Evolutionary conservation across 73 alveolate species (phyloP).

Genomic region (Tetrahymena elliotti): DNA sequence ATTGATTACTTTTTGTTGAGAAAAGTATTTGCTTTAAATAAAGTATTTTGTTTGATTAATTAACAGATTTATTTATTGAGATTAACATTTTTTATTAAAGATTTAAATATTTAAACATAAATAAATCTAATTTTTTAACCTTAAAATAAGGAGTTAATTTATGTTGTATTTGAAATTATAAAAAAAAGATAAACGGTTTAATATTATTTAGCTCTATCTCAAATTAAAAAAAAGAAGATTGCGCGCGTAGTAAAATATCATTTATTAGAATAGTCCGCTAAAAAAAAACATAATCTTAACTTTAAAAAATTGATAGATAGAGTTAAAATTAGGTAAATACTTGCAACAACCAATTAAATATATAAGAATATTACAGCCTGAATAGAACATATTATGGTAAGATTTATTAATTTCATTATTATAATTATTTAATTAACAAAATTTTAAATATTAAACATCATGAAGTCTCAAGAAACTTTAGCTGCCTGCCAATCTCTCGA

Average conservation of each 20-base stretch:
- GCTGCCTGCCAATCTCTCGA: not conserved
- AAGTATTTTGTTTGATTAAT: not conserved
- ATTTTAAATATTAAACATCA: not conserved
- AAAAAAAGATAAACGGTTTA: not conserved
- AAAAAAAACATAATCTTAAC: not conserved
- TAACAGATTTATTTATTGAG: not conserved
- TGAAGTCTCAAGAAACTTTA: not conserved
- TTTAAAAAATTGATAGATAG: not conserved
- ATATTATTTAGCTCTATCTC: not conserved
- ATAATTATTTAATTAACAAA: not conserved
- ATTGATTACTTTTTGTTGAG: too few relatives aligned
- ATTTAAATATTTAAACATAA: not conserved
- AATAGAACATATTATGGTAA: not conserved
- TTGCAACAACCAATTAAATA: not conserved
- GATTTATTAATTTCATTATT: not conserved
- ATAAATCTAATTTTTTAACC: too few relatives aligned
- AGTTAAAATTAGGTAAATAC: not conserved
- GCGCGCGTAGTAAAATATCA: not conserved
- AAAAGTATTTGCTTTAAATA: not conserved
- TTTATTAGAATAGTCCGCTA: not conserved
- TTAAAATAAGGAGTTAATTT: too few relatives aligned
- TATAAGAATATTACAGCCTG: not conserved
- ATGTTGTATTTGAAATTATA: not conserved
- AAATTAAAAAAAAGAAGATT: not conserved
- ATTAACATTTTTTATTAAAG: too few relatives aligned